phyloP scores from a whole-genome alignment of 176 grass and related monocot species.

The Tillandsia leiboldiana region DNA sequence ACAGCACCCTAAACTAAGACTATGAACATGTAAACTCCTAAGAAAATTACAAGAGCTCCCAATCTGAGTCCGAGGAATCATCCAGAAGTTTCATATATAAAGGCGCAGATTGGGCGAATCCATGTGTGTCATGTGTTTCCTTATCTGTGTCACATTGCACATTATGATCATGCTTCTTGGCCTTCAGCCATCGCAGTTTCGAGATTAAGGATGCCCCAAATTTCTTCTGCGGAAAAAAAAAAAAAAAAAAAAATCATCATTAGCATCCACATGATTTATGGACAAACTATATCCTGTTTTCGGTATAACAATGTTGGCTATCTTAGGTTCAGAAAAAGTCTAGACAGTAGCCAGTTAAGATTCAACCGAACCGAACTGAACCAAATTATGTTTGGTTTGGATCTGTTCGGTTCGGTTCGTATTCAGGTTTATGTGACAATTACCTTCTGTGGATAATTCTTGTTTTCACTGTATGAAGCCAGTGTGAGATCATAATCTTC shows the following conservation, averaged over 20 bases:
- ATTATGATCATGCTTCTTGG: neutral
- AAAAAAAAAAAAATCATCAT: neutral
- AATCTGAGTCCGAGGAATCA: neutral
- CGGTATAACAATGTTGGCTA: too few species aligned
- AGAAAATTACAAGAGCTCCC: neutral
- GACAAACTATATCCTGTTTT: too few species aligned
- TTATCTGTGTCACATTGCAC: neutral
- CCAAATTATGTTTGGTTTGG: too few species aligned
- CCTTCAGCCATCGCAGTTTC: neutral
- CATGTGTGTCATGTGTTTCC: neutral
- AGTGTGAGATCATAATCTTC: conserved; percentile 9
- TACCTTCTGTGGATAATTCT: conserved; percentile 4
- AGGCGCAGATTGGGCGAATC: neutral
- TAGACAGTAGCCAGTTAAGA: too few species aligned
- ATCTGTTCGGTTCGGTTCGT: too few species aligned
- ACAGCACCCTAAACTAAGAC: neutral
- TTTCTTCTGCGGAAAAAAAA: neutral
- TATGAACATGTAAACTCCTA: neutral
- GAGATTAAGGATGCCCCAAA: neutral
- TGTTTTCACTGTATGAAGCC: neutral
- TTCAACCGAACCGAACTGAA: too few species aligned
- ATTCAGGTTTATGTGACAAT: neutral
- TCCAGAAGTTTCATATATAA: neutral
- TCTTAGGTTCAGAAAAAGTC: neutral
- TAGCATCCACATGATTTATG: neutral